Evolutionary conservation across 805 yeast genomes (phyloP).

Genomic region (Metschnikowia cerradonensis): DNA sequence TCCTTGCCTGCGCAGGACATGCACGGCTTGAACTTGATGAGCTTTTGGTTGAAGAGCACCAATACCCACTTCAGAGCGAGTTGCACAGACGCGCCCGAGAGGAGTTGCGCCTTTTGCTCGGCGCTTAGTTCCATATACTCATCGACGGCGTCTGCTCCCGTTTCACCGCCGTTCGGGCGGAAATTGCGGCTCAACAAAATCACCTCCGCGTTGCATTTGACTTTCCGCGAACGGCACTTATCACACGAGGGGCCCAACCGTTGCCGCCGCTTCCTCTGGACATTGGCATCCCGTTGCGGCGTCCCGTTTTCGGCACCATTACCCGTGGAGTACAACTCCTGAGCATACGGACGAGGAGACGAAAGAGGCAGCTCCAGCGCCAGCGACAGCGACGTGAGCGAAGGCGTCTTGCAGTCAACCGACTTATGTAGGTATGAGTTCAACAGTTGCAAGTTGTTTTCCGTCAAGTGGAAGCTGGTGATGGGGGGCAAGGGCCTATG

Average conservation of each 20-base stretch:
- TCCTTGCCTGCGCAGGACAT: conserved; percentile 48
- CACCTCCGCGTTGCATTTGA: conserved; percentile 69
- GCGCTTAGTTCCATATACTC: conserved; percentile 10
- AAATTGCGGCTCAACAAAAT: conserved; percentile 30
- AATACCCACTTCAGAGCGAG: conserved; percentile 13
- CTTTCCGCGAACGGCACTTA: conserved; percentile 62
- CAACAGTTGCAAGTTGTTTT: conserved; percentile 18
- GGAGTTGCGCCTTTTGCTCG: conserved; percentile 10
- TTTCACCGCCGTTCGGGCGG: neutral
- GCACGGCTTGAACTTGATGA: conserved; percentile 52
- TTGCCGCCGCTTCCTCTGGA: conserved; percentile 45
- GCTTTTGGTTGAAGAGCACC: conserved; percentile 26
- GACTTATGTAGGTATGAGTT: conserved; percentile 11
- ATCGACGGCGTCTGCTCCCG: conserved; percentile 3
- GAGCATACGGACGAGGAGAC: conserved; percentile 13
- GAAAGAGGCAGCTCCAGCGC: conserved; percentile 19
- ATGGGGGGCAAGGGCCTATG: conserved; percentile 16
- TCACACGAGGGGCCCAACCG: conserved; percentile 75
- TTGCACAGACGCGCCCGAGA: conserved; percentile 16
- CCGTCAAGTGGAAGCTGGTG: conserved; percentile 17
- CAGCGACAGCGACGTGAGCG: conserved; percentile 19
- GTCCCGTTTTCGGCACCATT: neutral
- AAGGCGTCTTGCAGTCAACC: conserved; percentile 12
- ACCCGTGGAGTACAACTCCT: neutral
- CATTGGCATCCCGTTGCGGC: neutral